Base-by-base conservation (phyloP, 805 yeast species). In the Brettanomyces bruxellensis region DNA sequence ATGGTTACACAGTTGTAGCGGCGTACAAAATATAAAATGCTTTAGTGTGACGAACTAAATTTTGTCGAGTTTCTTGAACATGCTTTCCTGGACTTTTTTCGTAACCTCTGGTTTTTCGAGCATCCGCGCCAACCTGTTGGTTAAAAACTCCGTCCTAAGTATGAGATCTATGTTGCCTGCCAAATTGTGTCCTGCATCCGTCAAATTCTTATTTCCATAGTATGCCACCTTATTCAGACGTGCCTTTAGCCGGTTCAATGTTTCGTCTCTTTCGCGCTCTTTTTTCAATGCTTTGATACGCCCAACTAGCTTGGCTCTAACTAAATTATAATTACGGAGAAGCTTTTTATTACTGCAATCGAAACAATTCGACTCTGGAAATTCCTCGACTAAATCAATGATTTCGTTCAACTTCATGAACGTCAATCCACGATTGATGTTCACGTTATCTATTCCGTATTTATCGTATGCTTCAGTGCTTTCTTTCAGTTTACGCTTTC, bases 341-440 rank as follows among this genome's bases (percentile, higher is more conserved):
- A 62, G 41, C 11, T 52, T 57, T 5, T 49, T 36, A 37, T 59
- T 51, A 6, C 50, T 46, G 11, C 56, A 54, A 6, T 44, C 34
- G 6, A 62, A 34, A 3, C 53, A 44, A 25, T 55, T 51, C 1
- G 61, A 48, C 9, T 47, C 49, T 3, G 70, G 69, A 14, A 66
- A 47, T 45, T 65, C 69, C 23, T 54, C 49, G 7, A 64, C 50
- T 45, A 64, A 45, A 7, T 43, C 45, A 24, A 58, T 40, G 6
- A 61, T 52, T 23, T 58, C 55, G n/a, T 54, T 53, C 44, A 51
- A 49, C 37, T 58, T 56, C 36, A 56, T 30, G 4, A 45, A 34
- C 18, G 53, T 24, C 34, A 56, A 47, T 5, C 64, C 62, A 41
- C 46, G 25, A 28, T 62, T 61, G 41, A 59, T 35, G 41, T 55